These are phyloP conservation scores for Fusarium siculi DNA, from an alignment of 2,329 filamentous ascomycete species.

Conservation along the genomic window DNA sequence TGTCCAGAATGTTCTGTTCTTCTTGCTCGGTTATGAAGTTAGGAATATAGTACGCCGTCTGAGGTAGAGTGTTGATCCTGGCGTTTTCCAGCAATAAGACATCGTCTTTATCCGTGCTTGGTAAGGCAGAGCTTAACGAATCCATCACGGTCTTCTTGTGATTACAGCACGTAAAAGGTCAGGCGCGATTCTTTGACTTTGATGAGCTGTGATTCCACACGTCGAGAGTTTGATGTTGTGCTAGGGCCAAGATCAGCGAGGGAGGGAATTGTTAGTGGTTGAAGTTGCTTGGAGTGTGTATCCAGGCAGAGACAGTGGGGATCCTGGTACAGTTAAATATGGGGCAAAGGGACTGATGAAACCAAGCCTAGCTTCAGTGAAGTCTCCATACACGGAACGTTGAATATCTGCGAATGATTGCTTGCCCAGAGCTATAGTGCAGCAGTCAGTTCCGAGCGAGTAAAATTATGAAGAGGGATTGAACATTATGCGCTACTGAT, in stretches of 20 bases:
- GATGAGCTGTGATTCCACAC: conserved; percentile 18
- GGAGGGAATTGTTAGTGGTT: conserved; percentile 18
- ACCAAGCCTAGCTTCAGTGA: neutral
- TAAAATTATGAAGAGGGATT: neutral
- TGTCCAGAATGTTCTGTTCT: conserved; percentile 75
- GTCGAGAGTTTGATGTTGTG: conserved; percentile 18
- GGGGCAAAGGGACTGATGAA: conserved; percentile 22
- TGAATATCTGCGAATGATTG: neutral
- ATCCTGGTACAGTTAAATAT: conserved; percentile 9
- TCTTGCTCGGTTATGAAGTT: conserved; percentile 84
- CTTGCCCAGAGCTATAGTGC: neutral
- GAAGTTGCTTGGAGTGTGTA: conserved; percentile 14
- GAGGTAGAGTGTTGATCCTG: conserved; percentile 66
- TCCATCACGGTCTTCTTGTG: conserved; percentile 22
- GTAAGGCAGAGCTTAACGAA: conserved; percentile 3
- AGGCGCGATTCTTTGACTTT: neutral
- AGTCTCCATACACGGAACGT: neutral
- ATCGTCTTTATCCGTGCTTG: conserved; percentile 5
- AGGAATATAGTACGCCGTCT: conserved; percentile 83
- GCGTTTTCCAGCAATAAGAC: conserved; percentile 59
- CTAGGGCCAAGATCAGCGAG: conserved; percentile 29
- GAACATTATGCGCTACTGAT: neutral
- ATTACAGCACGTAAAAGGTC: neutral
- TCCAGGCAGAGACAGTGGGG: neutral
- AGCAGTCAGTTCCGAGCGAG: neutral